These are phyloP conservation scores for Ceratocystis destructans DNA, from an alignment of 2,329 filamentous ascomycete species.

Conservation along the genomic window DNA sequence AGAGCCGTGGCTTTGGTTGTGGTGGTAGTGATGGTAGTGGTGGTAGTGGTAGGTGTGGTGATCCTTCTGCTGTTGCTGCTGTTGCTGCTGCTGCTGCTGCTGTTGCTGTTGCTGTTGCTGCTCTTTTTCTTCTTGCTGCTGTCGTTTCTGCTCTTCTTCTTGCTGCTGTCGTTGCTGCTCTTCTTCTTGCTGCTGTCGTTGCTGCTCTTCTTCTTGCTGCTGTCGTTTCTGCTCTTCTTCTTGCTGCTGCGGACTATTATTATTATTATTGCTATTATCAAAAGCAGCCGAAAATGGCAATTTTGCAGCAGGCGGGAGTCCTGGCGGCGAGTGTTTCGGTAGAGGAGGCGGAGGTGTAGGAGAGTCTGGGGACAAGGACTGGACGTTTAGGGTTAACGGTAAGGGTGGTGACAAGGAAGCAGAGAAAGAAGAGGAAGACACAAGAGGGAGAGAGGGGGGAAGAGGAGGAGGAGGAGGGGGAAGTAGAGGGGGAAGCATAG, in stretches of 20 bases:
- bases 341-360: neutral
- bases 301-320: neutral
- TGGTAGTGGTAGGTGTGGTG: too few species aligned
- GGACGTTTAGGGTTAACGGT: neutral
- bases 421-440: neutral
- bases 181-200: too few species aligned
- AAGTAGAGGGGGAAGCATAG: neutral
- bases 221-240: too few species aligned
- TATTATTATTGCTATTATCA: neutral
- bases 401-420: neutral
- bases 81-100: too few species aligned
- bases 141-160: too few species aligned
- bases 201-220: too few species aligned
- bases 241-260: neutral
- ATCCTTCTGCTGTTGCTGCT: too few species aligned
- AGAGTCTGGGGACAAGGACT: constrained; percentile 1
- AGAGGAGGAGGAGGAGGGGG: neutral
- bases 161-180: too few species aligned
- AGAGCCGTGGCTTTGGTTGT: neutral
- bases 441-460: neutral
- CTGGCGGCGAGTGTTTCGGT: constrained; percentile 4
- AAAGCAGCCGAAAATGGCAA: neutral
- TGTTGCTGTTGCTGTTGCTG: too few species aligned
- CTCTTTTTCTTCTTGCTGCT: too few species aligned
- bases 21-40: too few species aligned